Conservation (phyloP, 495 filamentous ascomycete species). For the Neurospora discreta region DNA sequence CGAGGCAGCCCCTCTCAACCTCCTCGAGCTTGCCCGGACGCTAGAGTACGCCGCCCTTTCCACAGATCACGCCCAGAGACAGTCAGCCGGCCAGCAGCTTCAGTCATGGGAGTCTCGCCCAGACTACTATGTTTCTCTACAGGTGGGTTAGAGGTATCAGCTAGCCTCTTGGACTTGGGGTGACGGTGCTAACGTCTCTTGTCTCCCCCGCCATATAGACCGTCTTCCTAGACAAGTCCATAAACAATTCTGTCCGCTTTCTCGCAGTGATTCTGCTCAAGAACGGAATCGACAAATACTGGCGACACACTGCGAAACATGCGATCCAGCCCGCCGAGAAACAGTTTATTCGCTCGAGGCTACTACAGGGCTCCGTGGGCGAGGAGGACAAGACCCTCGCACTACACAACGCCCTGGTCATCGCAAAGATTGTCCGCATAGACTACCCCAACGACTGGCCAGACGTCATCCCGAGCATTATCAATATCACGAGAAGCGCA, state of each 20-base stretch:
- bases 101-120: slow-evolving; percentile 69
- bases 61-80: slow-evolving; percentile 60
- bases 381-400: slow-evolving; percentile 67
- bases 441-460: slow-evolving; percentile 85
- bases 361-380: slow-evolving; percentile 58
- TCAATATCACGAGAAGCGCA: slow-evolving; percentile 44
- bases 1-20: slow-evolving; percentile 41
- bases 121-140: slow-evolving; percentile 68
- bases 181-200: not conserved
- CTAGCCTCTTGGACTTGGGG: not conserved
- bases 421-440: slow-evolving; percentile 76
- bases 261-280: slow-evolving; percentile 90
- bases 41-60: slow-evolving; percentile 66
- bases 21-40: slow-evolving; percentile 58
- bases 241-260: slow-evolving; percentile 67
- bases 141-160: slow-evolving; percentile 41
- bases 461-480: slow-evolving; percentile 45
- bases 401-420: slow-evolving; percentile 73
- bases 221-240: slow-evolving; percentile 63
- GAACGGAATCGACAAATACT: slow-evolving; percentile 90
- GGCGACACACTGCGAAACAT: slow-evolving; percentile 62
- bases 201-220: slow-evolving; percentile 34
- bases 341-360: slow-evolving; percentile 55
- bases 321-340: slow-evolving; percentile 68
- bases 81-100: slow-evolving; percentile 72